Base-by-base conservation (phyloP, 1,284 basidiomycete species). In the Ceraceosorus bombacis region DNA sequence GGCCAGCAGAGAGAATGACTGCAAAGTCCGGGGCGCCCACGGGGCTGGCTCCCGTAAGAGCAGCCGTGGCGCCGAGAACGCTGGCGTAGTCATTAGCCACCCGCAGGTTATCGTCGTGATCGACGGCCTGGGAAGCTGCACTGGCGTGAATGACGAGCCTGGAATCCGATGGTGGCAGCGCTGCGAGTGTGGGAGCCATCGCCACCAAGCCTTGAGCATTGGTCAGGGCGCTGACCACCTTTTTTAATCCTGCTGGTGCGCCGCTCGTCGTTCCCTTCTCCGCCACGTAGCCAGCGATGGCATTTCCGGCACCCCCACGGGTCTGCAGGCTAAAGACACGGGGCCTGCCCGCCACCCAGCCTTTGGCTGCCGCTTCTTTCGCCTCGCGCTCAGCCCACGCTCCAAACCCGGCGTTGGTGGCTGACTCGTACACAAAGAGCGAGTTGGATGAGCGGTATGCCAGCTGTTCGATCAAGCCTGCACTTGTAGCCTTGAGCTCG, bases 301-400 rank as follows among this genome's bases (percentile, higher is more conserved):
- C 72, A 55, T 58, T 68, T 49, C 67, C 74, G 27, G 75, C 98
- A 48, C 94, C 95, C 4, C 91, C 58, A 39, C 74, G 71, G 49
- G 74, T 73, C 69, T 77, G 75, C 72, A 77, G 72, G 60, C 67
- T 60, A 60, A 71, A 70, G 56, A 77, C 75, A 54, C 66, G 62
- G 53, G 73, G 65, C 7, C 66, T 64, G 27, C 68, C 66, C 15
- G 61, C 58, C 58, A 61, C 64, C 65, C 62, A 66, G 40, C 67
- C 67, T 53, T 67, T 57, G 41, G 53, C 41, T 13, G 56, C 53
- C 36, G 69, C 69, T 3, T 61, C 58, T 39, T 59, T 39, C 13
- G 71, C 70, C 58, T 71, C 62, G 53, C 64, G 55, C 62, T 77
- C 75, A 56, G 68, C 64, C 65, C 59, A 73, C 7, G 67, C 57